phyloP scores from a whole-genome alignment of 1,284 basidiomycete species.

The Moniliella sp. region DNA sequence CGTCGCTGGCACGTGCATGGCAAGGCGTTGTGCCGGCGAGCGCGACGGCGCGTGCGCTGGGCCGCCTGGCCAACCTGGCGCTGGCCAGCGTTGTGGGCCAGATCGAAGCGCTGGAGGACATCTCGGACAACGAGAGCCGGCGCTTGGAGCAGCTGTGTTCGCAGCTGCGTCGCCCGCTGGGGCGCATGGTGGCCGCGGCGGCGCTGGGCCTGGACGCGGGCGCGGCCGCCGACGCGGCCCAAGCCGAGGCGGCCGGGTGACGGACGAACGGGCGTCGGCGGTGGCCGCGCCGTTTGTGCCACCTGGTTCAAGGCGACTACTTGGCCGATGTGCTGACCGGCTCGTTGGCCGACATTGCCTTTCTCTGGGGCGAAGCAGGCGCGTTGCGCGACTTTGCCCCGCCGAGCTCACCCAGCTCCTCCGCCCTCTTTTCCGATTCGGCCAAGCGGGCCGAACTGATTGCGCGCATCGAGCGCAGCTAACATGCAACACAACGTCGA shows the following conservation, averaged over 20 bases:
- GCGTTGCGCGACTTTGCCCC: slow-evolving; percentile 71
- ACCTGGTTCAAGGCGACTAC: slow-evolving; percentile 26
- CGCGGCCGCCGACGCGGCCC: slow-evolving; percentile 19
- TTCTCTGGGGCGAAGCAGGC: slow-evolving; percentile 63
- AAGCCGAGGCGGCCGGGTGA: slow-evolving; percentile 3
- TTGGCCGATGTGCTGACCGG: slow-evolving; percentile 24
- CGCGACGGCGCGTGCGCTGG: slow-evolving; percentile 38
- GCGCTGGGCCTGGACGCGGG: slow-evolving; percentile 41
- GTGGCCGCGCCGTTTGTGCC: slow-evolving; percentile 20
- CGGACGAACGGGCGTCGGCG: slow-evolving; percentile 1
- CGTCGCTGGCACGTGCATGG: slow-evolving; percentile 47
- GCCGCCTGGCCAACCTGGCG: slow-evolving; percentile 52
- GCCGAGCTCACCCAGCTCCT: slow-evolving; percentile 63
- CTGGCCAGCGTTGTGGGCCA: slow-evolving; percentile 51
- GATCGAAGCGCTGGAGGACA: slow-evolving; percentile 61
- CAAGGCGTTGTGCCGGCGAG: slow-evolving; percentile 42
- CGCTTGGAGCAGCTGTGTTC: slow-evolving; percentile 60
- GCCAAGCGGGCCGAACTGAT: slow-evolving; percentile 14
- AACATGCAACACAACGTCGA: no score
- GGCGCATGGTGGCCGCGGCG: slow-evolving; percentile 51
- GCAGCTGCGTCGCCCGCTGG: slow-evolving; percentile 50
- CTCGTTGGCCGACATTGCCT: slow-evolving; percentile 52
- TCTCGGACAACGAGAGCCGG: slow-evolving; percentile 70
- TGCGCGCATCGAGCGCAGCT: slow-evolving; percentile 17
- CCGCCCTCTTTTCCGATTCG: slow-evolving; percentile 55